Evolutionary conservation across 352 stramenopile genomes (phyloP).

Genomic region (Thalassiosira livingstoniorum): DNA sequence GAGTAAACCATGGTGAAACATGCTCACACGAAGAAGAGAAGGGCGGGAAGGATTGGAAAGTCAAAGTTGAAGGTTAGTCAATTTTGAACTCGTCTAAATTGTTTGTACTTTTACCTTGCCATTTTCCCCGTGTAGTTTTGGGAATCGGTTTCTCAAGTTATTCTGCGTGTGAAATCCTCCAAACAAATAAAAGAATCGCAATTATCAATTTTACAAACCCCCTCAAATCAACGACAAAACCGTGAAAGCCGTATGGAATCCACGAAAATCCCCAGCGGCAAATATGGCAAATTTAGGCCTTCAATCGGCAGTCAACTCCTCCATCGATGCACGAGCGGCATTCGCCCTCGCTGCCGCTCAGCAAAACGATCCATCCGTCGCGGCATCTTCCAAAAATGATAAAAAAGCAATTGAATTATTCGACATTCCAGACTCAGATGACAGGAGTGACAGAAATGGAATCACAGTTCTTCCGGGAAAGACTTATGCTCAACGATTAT

Average conservation of each 20-base stretch:
- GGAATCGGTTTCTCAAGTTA: too few relatives aligned
- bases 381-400: neutral
- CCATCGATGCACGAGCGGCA: slow-evolving; percentile 32
- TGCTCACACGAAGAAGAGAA: slow-evolving; percentile 73
- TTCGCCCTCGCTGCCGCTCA: slow-evolving; percentile 22
- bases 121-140: too few relatives aligned
- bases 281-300: slow-evolving; percentile 76
- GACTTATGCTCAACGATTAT: slow-evolving; percentile 51
- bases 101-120: slow-evolving; percentile 6
- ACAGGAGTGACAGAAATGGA: slow-evolving; percentile 34
- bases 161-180: too few relatives aligned
- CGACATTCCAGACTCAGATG: slow-evolving; percentile 80
- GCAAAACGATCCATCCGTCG: slow-evolving; percentile 36
- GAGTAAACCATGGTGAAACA: slow-evolving; percentile 77
- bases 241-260: slow-evolving; percentile 71
- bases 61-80: slow-evolving; percentile 68
- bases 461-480: slow-evolving; percentile 51
- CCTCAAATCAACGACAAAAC: slow-evolving; percentile 67
- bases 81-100: neutral
- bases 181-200: slow-evolving; percentile 60
- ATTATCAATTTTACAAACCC: slow-evolving; percentile 77
- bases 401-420: slow-evolving; percentile 76
- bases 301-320: slow-evolving; percentile 60
- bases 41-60: slow-evolving; percentile 66
- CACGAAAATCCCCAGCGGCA: slow-evolving; percentile 59